A percentile compares a stretch with the other conserved stretches of the same genome.
phyloP scores from a whole-genome alignment of 768 basidiomycete species.

The Cystofilobasidium ferigula region DNA sequence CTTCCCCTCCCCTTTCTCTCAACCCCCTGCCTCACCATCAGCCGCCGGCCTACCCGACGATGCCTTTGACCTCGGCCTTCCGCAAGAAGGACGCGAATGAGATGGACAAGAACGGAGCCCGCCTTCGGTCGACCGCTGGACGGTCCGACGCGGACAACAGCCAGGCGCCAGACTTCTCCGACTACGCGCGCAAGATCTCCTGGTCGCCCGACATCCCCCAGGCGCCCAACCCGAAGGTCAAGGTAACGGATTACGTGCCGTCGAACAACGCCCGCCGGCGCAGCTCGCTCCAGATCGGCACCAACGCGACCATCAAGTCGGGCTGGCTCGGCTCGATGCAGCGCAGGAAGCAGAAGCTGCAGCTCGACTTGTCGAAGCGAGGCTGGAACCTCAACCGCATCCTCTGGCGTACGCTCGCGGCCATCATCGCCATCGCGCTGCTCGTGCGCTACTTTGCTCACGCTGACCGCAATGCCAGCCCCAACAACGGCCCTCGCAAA shows the following conservation, averaged over 20 bases:
- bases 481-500: constrained; percentile 1
- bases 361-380: constrained; percentile 6
- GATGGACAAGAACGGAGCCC: not conserved
- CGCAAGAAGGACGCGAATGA: not conserved
- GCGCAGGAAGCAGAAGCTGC: constrained; percentile 9
- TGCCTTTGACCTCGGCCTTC: not conserved
- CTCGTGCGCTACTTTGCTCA: constrained; percentile 2
- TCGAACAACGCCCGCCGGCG: constrained; percentile 2
- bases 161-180: not conserved
- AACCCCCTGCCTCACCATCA: no score
- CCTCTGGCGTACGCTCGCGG: constrained; percentile 6
- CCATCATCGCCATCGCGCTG: not conserved
- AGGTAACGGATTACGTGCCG: constrained; percentile 11
- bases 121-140: not conserved
- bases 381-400: constrained; percentile 9
- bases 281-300: not conserved
- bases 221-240: constrained; percentile 2
- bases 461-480: not conserved
- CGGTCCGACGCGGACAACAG: not conserved
- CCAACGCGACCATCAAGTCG: constrained; percentile 6
- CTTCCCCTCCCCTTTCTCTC: no score
- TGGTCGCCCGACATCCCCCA: constrained; percentile 4
- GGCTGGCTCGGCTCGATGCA: constrained; percentile 13
- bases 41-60: not conserved
- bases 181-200: constrained; percentile 3